Conservation (phyloP, 305 asterid genomes). For the Solanum chacoense region DNA sequence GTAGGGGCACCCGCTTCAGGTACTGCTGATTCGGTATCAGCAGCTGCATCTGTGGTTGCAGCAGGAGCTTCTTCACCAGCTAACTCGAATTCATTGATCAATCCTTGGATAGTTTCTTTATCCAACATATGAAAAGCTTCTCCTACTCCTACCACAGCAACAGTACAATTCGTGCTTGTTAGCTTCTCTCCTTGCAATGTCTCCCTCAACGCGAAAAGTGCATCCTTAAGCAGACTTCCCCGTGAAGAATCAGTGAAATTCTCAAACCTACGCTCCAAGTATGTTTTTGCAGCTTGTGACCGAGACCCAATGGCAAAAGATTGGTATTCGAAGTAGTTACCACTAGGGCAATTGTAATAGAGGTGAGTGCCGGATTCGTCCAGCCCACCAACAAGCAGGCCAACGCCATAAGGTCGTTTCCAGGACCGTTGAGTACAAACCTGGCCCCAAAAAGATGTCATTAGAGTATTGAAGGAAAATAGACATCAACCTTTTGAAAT, state of each 20-base stretch:
- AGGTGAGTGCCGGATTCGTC: conserved; percentile 97
- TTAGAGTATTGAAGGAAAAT: background rate
- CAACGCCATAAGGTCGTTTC: conserved; percentile 98
- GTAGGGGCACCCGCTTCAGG: background rate
- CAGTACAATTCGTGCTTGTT: conserved; percentile 77
- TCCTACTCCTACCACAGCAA: conserved; percentile 59
- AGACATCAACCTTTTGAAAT: background rate
- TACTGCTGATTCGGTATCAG: background rate
- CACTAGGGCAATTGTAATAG: conserved; percentile 97
- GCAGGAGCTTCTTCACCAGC: conserved; percentile 14
- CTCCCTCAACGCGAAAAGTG: conserved; percentile 82
- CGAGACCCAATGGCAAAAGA: conserved; percentile 97
- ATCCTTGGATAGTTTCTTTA: conserved; percentile 57
- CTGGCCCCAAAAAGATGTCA: conserved; percentile 22
- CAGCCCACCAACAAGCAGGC: conserved; percentile 85
- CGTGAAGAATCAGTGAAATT: conserved; percentile 59
- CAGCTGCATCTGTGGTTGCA: background rate
- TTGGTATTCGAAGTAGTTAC: conserved; percentile 92
- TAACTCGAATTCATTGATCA: conserved; percentile 48
- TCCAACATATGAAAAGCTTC: conserved; percentile 69
- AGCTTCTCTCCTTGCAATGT: conserved; percentile 85
- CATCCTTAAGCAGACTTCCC: conserved; percentile 78
- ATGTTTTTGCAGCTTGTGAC: conserved; percentile 97
- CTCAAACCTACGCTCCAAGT: conserved; percentile 76
- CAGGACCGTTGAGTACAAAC: conserved; percentile 97